Evolutionary conservation across 768 basidiomycete species (phyloP), one percentile per base, ranked within the genome.

Genomic region (Podaxis sp.): DNA sequence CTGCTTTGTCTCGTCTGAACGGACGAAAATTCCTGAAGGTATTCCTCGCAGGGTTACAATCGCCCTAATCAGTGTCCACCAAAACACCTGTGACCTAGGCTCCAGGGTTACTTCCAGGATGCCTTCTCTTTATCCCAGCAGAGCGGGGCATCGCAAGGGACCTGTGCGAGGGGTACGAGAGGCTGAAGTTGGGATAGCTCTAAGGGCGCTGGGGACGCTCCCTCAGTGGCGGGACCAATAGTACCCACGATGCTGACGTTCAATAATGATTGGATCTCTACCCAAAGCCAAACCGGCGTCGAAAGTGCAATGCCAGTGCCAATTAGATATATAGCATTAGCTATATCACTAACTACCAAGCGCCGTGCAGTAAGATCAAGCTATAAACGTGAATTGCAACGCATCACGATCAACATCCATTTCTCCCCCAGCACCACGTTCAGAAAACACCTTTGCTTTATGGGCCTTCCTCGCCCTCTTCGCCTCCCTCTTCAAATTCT

Each of bases 401-500:
- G 74, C 80, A 9, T 79, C 79, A 49, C 75, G 75, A 65, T 84
- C 84, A 5, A 84, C 71, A 42, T 83, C 80, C 82, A 84, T 84
- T 51, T 75, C 75, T 11, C 71, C 69, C 40, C 55, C 68, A 4
- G 52, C 66, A 52, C 51, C 46, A 17, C 15, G 26, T 46, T 56
- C 56, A 52, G 48, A 48, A 33, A 61, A 15, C 52, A 64, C 55
- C 55, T 57, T 57, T 8, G 53, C 68, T 39, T 77, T 77, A 44
- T 79, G 80, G 4, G 82, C 81, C 70, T 84, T 85, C 68, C 85
- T 78, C 40, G 82, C 84, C 66, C 78, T 77, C 77, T 90, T 92
- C 53, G 84, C 82, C 51, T 86, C 87, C 69, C 76, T 81, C 76
- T 90, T 91, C 68, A 90, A 67, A 66, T 79, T 75, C 68, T 77